Evolutionary conservation across 257 asterid genomes (phyloP).

Genomic region (Solanum microdontum): DNA sequence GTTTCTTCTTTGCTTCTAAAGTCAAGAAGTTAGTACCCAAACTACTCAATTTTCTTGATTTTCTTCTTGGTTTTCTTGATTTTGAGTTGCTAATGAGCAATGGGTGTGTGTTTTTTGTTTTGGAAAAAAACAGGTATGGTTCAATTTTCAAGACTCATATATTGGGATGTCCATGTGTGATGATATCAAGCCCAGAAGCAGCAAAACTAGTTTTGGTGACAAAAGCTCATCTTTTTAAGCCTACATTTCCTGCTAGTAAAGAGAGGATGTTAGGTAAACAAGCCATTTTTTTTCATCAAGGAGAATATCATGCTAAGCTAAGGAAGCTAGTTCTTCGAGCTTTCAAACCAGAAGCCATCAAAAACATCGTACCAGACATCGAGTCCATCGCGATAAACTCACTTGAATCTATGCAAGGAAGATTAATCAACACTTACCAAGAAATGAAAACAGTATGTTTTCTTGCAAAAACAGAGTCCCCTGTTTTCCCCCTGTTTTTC

Average conservation of each 20-base stretch:
- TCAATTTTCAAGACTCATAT: conserved; percentile 70
- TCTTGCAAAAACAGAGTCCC: conserved; percentile 17
- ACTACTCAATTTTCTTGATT: neutral
- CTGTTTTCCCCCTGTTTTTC: conserved; percentile 7
- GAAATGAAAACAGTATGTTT: conserved; percentile 70
- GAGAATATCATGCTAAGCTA: conserved; percentile 55
- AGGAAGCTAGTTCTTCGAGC: conserved; percentile 63
- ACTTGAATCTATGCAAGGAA: conserved; percentile 48
- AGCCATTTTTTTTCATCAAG: conserved; percentile 70
- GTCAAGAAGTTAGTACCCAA: conserved; percentile 45
- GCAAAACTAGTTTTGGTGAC: conserved; percentile 55
- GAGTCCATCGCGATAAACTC: conserved; percentile 30
- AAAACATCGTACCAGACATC: conserved; percentile 34
- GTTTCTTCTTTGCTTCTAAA: conserved; percentile 59
- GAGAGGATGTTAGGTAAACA: conserved; percentile 72
- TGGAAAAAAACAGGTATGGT: conserved; percentile 39
- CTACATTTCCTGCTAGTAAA: conserved; percentile 79
- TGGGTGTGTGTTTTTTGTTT: neutral
- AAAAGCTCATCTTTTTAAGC: conserved; percentile 61
- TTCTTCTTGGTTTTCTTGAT: neutral
- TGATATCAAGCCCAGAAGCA: conserved; percentile 72
- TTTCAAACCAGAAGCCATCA: conserved; percentile 60
- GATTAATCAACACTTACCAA: conserved; percentile 52
- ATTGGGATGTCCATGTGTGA: conserved; percentile 66
- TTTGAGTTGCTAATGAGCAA: neutral